These are phyloP conservation scores for Candida frijolesensis DNA, from an alignment of 1,139 yeast species.

Conservation along the genomic window DNA sequence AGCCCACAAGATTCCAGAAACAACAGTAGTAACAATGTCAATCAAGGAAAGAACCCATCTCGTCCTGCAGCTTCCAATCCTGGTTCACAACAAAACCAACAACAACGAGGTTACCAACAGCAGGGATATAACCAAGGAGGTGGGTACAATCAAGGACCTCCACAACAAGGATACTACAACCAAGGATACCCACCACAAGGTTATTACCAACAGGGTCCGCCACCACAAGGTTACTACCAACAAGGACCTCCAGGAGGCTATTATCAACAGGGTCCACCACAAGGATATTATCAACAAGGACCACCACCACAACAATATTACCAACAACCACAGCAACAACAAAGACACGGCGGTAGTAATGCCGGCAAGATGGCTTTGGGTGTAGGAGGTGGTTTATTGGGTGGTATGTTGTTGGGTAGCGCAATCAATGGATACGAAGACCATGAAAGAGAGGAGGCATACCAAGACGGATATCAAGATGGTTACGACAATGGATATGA, in stretches of 20 bases:
- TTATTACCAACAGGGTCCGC: slow-evolving; percentile 13
- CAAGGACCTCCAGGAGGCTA: slow-evolving; percentile 21
- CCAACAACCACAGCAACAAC: slow-evolving; percentile 21
- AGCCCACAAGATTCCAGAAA: slow-evolving; percentile 24
- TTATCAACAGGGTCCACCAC: slow-evolving; percentile 17
- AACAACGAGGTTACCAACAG: slow-evolving; percentile 14
- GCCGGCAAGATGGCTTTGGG: slow-evolving; percentile 63
- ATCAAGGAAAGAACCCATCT: slow-evolving; percentile 5
- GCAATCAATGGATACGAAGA: slow-evolving; percentile 36
- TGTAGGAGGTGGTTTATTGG: slow-evolving; percentile 79
- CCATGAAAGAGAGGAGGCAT: slow-evolving; percentile 33
- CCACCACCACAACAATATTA: slow-evolving; percentile 17
- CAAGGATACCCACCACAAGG: slow-evolving; percentile 15
- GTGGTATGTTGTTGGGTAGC: slow-evolving; percentile 65
- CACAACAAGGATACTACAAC: slow-evolving; percentile 3
- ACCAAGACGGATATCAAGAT: slow-evolving; percentile 31
- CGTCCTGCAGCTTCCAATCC: slow-evolving; percentile 13
- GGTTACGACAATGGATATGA: slow-evolving; percentile 26
- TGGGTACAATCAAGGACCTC: slow-evolving; percentile 13
- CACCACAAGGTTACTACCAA: slow-evolving; percentile 21
- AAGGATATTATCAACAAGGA: slow-evolving; percentile 14
- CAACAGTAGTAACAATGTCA: slow-evolving; percentile 11
- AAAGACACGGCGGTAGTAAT: slow-evolving; percentile 18
- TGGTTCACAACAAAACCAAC: slow-evolving; percentile 11
- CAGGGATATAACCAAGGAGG: neutral